Evolutionary conservation across 805 yeast genomes (phyloP), one percentile per base, ranked within the genome.

Genomic region (Metschnikowia rubicola): DNA sequence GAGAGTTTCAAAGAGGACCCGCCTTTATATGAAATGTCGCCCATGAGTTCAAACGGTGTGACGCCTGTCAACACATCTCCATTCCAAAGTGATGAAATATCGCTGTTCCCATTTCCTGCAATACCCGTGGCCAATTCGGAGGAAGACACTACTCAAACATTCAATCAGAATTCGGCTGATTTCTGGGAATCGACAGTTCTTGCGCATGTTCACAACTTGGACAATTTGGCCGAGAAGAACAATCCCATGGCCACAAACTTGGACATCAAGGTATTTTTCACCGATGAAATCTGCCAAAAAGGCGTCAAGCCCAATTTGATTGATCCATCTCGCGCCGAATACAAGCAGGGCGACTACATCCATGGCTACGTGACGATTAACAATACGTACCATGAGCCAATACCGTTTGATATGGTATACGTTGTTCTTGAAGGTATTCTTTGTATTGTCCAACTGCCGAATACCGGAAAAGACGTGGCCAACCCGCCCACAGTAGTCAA

Each of bases 331-430:
- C 50, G 55, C 31, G 49, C 49, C 10, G 77, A 72, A 51, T 70
- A 58, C 52, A 62, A 64, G 39, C 74, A 68, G 50, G 75, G 74
- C 31, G 75, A 72, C 50, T 71, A 62, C 51, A 59, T 72, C 36
- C 76, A 71, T 53, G 77, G 77, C 4, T 72, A 61, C 52, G 74
- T 71, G 32, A 70, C 74, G 10, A 64, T 72, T 12, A 46, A 50
- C 15, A 72, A 72, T 52, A 59, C 48, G 8, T 59, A 64, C 19
- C 38, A 54, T 11, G 48, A 48, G 29, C 75, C 74, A 5, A 61
- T 71, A 8, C 61, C 69, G 0, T 72, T 72, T 43, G 76, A 72
- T 41, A 72, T 72, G 75, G 71, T 72, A 8, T 72, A 71, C 44
- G 72, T 71, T 12, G 73, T 66, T 7, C 67, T 71, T 47, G 77